Percentiles rank a stretch among this genome's conserved stretches.
phyloP scores from a whole-genome alignment of 345 rosid species.

The Aquilaria malaccensis region DNA sequence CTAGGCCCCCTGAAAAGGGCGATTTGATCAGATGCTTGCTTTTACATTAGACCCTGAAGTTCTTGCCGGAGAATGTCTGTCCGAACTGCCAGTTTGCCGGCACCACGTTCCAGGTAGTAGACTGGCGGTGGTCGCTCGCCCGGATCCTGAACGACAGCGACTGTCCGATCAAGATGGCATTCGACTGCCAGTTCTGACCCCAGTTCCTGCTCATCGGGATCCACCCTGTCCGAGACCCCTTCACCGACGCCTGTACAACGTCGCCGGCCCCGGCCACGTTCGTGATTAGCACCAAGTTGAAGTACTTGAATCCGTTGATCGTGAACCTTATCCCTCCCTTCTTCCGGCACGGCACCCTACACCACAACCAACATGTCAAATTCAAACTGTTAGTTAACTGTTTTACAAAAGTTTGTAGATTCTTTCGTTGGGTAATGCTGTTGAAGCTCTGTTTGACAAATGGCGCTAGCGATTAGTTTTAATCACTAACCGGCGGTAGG shows the following conservation, averaged over 20 bases:
- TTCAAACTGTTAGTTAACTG: too few relatives aligned
- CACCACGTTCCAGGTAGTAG: constrained; percentile 72
- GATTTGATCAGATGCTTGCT: background rate
- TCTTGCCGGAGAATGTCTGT: constrained; percentile 84
- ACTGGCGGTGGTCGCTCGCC: constrained; percentile 70
- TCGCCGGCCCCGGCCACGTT: constrained; percentile 76
- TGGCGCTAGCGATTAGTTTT: too few relatives aligned
- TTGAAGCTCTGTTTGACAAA: background rate
- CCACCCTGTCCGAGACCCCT: constrained; percentile 55
- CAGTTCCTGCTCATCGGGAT: constrained; percentile 58
- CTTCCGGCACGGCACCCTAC: constrained; percentile 55
- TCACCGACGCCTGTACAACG: constrained; percentile 41
- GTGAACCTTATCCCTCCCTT: constrained; percentile 63
- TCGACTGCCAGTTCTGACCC: constrained; percentile 82
- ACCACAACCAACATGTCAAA: background rate
- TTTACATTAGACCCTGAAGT: constrained; percentile 54
- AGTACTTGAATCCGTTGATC: constrained; percentile 62
- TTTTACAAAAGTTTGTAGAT: too few relatives aligned
- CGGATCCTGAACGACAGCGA: constrained; percentile 44
- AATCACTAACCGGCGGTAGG: constrained; percentile 43
- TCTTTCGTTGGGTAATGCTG: background rate
- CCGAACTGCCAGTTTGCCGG: constrained; percentile 91
- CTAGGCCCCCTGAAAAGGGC: background rate
- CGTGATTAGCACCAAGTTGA: constrained; percentile 55
- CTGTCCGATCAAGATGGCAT: constrained; percentile 48